Evolutionary conservation across 2,329 filamentous ascomycete species (phyloP).

Genomic region (Beauveria sp.): DNA sequence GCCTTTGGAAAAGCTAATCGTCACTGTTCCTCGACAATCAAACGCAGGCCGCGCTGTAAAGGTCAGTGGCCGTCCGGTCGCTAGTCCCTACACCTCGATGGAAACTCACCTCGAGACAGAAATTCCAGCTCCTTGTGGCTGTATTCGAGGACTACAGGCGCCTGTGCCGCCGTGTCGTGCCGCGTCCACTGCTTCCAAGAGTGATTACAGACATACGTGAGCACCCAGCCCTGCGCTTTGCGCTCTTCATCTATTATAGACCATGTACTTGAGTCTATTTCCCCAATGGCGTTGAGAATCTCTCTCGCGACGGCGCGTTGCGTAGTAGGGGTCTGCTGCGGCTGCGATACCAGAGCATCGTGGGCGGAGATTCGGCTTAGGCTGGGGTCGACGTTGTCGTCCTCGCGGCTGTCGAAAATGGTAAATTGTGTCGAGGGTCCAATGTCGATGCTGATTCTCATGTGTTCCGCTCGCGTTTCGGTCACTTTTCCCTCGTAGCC

Average conservation of each 20-base stretch:
- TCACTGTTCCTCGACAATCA: slow-evolving; percentile 47
- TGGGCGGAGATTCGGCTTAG: slow-evolving; percentile 33
- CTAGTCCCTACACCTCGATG: slow-evolving; percentile 7
- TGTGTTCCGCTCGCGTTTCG: slow-evolving; percentile 41
- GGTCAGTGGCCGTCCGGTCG: neutral
- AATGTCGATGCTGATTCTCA: slow-evolving; percentile 40
- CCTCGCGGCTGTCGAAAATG: slow-evolving; percentile 9
- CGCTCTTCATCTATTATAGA: slow-evolving; percentile 35
- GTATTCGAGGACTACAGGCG: slow-evolving; percentile 38
- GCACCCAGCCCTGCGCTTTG: slow-evolving; percentile 42
- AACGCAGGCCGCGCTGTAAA: slow-evolving; percentile 48
- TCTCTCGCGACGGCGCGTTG: slow-evolving; percentile 44
- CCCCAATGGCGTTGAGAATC: slow-evolving; percentile 36
- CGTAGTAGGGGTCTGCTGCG: slow-evolving; percentile 37
- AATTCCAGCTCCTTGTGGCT: slow-evolving; percentile 39
- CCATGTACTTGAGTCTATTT: slow-evolving; percentile 44
- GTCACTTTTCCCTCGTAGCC: slow-evolving; percentile 36
- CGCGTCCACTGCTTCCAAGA: slow-evolving; percentile 45
- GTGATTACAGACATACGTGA: slow-evolving; percentile 46
- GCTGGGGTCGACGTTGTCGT: slow-evolving; percentile 17
- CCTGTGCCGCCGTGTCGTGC: slow-evolving; percentile 34
- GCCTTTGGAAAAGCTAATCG: slow-evolving; percentile 41
- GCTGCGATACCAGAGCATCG: slow-evolving; percentile 42
- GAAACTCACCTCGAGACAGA: neutral
- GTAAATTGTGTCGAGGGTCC: slow-evolving; percentile 36